Evolutionary conservation across 2,329 filamentous ascomycete species (phyloP).

Genomic region (Colletotrichum sojae): DNA sequence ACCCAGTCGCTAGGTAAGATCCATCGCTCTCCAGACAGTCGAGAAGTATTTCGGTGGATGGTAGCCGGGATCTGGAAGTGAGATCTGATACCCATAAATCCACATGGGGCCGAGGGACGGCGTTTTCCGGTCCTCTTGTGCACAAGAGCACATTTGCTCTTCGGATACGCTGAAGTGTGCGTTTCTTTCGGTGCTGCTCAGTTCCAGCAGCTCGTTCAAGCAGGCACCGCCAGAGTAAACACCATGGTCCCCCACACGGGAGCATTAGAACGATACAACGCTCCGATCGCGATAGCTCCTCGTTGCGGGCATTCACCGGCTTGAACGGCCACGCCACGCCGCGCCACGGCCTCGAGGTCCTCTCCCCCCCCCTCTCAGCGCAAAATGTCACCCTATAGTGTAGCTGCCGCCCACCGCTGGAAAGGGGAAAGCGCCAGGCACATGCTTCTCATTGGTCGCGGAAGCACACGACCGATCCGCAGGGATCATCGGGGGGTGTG

Average conservation of each 20-base stretch:
- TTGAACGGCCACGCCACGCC: too few species aligned
- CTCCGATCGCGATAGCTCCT: too few species aligned
- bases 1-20: too few species aligned
- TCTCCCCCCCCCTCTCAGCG: background rate
- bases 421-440: conserved; percentile 56
- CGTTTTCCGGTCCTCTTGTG: background rate
- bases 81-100: conserved; percentile 18
- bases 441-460: conserved; percentile 57
- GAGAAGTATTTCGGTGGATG: conserved; percentile 3
- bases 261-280: too few species aligned
- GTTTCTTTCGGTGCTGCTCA: too few species aligned
- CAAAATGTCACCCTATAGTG: background rate
- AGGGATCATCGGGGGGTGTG: conserved; percentile 42
- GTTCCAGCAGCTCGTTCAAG: too few species aligned
- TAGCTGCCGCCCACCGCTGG: conserved; percentile 28
- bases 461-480: conserved; percentile 50
- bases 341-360: background rate
- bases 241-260: too few species aligned
- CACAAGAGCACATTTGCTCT: background rate
- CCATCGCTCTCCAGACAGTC: conserved; percentile 3
- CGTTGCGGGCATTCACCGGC: too few species aligned
- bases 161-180: too few species aligned
- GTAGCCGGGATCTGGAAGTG: conserved; percentile 21
- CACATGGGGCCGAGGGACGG: background rate
- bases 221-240: too few species aligned